These are phyloP conservation scores for Aspergillus quadrilineatus DNA, from an alignment of 2,329 filamentous ascomycete genomes.

Conservation along the genomic window DNA sequence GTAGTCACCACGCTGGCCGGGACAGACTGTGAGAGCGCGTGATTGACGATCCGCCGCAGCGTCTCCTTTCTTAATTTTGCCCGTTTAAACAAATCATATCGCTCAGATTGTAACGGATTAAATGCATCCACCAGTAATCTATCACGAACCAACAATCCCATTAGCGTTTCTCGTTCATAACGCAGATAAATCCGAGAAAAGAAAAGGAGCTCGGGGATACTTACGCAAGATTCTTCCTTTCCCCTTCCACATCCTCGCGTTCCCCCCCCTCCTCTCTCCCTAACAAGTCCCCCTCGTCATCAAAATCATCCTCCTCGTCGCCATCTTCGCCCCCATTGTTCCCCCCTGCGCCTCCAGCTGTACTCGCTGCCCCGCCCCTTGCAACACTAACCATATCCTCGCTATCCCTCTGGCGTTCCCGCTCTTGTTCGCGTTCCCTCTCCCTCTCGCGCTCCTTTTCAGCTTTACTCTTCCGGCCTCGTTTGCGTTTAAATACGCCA, in stretches of 20 bases:
- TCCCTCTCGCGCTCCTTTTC: constrained; percentile 39
- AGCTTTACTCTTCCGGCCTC: constrained; percentile 39
- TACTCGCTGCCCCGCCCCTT: constrained; percentile 25
- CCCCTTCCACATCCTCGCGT: constrained; percentile 48
- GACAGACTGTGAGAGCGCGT: constrained; percentile 66
- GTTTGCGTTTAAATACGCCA: constrained; percentile 39
- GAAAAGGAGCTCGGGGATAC: constrained; percentile 22
- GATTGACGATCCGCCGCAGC: constrained; percentile 60
- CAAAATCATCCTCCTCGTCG: constrained; percentile 52
- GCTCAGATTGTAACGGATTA: constrained; percentile 47
- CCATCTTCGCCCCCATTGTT: constrained; percentile 45
- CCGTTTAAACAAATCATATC: constrained; percentile 52
- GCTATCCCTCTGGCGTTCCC: constrained; percentile 32
- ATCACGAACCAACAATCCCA: not conserved
- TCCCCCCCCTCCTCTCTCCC: constrained; percentile 44
- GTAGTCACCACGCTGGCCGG: constrained; percentile 63
- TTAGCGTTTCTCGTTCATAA: not conserved
- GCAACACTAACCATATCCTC: constrained; percentile 32
- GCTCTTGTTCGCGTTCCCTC: constrained; percentile 25
- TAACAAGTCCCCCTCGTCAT: constrained; percentile 48
- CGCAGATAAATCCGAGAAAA: constrained; percentile 9
- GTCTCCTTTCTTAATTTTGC: constrained; percentile 52
- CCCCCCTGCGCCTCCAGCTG: constrained; percentile 39
- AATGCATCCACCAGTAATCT: constrained; percentile 50
- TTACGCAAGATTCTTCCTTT: constrained; percentile 53